These are phyloP conservation scores for Fusarium austroafricanum DNA, from an alignment of 2,329 filamentous ascomycete species.

Conservation along the genomic window DNA sequence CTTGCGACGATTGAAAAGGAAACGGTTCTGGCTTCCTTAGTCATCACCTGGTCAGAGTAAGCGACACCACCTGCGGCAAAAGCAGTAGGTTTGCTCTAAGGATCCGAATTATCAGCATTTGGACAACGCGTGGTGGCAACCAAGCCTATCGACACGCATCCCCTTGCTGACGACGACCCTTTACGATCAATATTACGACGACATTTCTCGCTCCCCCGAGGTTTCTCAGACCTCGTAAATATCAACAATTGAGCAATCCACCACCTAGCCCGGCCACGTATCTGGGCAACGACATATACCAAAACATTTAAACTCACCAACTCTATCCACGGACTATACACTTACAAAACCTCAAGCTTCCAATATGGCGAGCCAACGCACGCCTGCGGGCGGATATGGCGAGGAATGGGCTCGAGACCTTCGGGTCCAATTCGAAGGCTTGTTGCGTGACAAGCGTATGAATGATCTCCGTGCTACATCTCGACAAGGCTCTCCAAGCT, in stretches of 20 bases:
- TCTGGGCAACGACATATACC: conserved; percentile 29
- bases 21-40: conserved; percentile 15
- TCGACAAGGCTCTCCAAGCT: conserved; percentile 71
- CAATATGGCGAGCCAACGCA: conserved; percentile 55
- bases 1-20: conserved; percentile 21
- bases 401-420: conserved; percentile 84
- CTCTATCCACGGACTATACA: conserved; percentile 3
- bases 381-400: conserved; percentile 62
- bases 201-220: conserved; percentile 22
- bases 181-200: conserved; percentile 44
- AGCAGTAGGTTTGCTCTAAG: conserved; percentile 34
- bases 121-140: conserved; percentile 44
- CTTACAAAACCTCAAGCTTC: conserved; percentile 2
- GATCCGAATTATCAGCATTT: conserved; percentile 23
- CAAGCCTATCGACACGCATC: conserved; percentile 43
- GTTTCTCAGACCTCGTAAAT: conserved; percentile 32
- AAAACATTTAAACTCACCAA: conserved; percentile 5
- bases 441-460: conserved; percentile 87
- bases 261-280: conserved; percentile 13
- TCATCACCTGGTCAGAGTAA: conserved; percentile 23
- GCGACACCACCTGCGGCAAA: conserved; percentile 19
- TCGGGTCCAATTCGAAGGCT: conserved; percentile 84
- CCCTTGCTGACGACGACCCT: conserved; percentile 44
- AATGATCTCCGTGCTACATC: conserved; percentile 72
- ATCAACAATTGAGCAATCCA: conserved; percentile 32